phyloP scores from a whole-genome alignment of 169 alveolate genomes.

The Plasmodium yoelii region DNA sequence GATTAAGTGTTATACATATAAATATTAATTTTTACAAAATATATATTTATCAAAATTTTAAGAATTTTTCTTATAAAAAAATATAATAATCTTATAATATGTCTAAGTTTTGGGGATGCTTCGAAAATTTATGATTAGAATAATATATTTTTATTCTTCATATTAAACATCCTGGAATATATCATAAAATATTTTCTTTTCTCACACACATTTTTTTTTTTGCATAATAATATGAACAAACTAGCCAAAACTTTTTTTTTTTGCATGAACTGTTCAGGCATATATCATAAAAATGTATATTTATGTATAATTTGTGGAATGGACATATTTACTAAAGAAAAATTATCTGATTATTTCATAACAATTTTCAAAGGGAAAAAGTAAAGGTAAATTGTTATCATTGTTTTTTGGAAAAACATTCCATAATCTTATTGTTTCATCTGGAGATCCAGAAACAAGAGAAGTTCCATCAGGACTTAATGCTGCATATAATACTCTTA shows the following conservation, averaged over 20 bases:
- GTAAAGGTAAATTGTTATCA: constrained; percentile 20
- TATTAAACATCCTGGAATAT: neutral
- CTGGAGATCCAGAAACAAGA: constrained; percentile 96
- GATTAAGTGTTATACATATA: too few relatives aligned
- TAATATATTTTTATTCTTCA: neutral
- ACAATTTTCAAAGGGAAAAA: constrained; percentile 34
- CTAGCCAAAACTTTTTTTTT: neutral
- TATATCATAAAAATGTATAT: neutral
- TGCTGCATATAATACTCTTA: constrained; percentile 95
- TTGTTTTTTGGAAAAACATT: constrained; percentile 89
- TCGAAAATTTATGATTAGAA: too few relatives aligned
- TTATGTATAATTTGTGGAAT: neutral
- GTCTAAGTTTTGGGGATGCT: too few relatives aligned
- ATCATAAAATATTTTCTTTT: neutral
- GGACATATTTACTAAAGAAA: neutral
- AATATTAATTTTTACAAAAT: too few relatives aligned
- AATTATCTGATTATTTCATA: constrained; percentile 46
- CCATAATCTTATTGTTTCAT: constrained; percentile 96
- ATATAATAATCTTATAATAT: too few relatives aligned
- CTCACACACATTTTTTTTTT: neutral
- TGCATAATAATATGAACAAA: too few relatives aligned
- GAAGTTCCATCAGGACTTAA: constrained; percentile 96
- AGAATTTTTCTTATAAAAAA: too few relatives aligned
- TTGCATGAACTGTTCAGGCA: constrained; percentile 4
- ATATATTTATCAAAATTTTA: too few relatives aligned